Conservation (phyloP, 2,329 filamentous ascomycete genomes). For the Raffaelea deltoideospora region DNA sequence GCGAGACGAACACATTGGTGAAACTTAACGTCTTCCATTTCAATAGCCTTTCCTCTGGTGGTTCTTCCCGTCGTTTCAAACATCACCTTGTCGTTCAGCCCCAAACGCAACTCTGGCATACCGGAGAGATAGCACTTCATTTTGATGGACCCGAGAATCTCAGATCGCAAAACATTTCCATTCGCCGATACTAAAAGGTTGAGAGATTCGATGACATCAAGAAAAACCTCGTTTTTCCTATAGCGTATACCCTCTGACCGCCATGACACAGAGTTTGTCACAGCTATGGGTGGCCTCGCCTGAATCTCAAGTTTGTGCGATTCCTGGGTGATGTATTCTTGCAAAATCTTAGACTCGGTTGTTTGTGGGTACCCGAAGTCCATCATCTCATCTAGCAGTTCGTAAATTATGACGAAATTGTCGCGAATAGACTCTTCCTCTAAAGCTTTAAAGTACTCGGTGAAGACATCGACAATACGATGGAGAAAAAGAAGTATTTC, state of each 20-base stretch:
- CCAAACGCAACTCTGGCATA: conserved; percentile 90
- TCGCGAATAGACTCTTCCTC: conserved; percentile 98
- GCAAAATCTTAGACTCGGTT: conserved; percentile 94
- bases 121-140: conserved; percentile 99
- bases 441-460: conserved; percentile 97
- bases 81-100: conserved; percentile 98
- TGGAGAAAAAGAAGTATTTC: conserved; percentile 97
- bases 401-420: conserved; percentile 99
- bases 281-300: conserved; percentile 87
- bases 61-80: conserved; percentile 94
- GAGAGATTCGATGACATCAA: conserved; percentile 91
- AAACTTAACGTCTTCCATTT: conserved; percentile 99
- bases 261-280: conserved; percentile 97
- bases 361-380: conserved; percentile 99
- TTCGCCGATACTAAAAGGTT: conserved; percentile 90
- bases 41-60: conserved; percentile 88
- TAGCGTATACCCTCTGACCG: conserved; percentile 95
- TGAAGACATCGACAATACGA: conserved; percentile 97
- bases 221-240: conserved; percentile 98
- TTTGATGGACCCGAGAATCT: conserved; percentile 94
- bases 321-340: conserved; percentile 98
- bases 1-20: conserved; percentile 95
- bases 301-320: conserved; percentile 97
- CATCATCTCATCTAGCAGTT: conserved; percentile 99
- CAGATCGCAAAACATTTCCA: conserved; percentile 87